A percentile compares a stretch with the other conserved stretches of the same genome.
phyloP scores from a whole-genome alignment of 164 flowering plant species.

The Umbellularia californica region DNA sequence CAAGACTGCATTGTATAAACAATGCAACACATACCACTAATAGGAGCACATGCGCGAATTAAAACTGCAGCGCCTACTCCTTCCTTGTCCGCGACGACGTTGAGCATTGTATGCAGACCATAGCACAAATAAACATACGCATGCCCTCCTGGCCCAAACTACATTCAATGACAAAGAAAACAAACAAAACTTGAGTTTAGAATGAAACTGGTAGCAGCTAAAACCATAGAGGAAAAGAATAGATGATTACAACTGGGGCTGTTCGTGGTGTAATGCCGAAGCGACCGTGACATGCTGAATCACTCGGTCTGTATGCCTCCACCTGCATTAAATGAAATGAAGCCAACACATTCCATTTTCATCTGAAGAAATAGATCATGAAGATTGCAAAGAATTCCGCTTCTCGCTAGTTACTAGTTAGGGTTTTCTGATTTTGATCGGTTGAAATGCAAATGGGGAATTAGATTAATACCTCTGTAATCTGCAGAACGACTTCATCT shows the following conservation, averaged over 20 bases:
- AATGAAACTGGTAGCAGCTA: background rate
- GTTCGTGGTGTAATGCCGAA: conserved; percentile 91
- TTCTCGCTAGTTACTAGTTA: too few relatives aligned
- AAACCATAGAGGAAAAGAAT: background rate
- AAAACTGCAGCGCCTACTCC: conserved; percentile 95
- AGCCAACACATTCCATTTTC: too few relatives aligned
- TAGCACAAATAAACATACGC: conserved; percentile 97
- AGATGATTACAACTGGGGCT: conserved; percentile 69
- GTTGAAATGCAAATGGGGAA: too few relatives aligned
- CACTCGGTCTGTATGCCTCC: conserved; percentile 91
- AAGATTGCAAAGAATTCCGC: too few relatives aligned
- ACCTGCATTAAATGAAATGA: conserved; percentile 40
- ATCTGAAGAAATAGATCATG: too few relatives aligned
- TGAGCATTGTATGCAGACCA: conserved; percentile 91
- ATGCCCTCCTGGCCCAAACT: conserved; percentile 98
- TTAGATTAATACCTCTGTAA: conserved; percentile 65
- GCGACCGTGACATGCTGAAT: conserved; percentile 93
- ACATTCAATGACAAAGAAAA: background rate
- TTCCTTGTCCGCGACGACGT: conserved; percentile 91
- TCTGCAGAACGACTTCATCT: conserved; percentile 85
- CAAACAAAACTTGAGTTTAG: background rate
- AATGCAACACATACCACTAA: conserved; percentile 45
- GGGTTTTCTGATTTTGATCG: too few relatives aligned
- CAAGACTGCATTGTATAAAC: background rate
- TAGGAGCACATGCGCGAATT: conserved; percentile 85